A percentile compares a stretch with the other conserved stretches of the same genome.
Evolutionary conservation across 495 filamentous ascomycete genomes (phyloP).

Genomic region (Penicillium samsonianum): DNA sequence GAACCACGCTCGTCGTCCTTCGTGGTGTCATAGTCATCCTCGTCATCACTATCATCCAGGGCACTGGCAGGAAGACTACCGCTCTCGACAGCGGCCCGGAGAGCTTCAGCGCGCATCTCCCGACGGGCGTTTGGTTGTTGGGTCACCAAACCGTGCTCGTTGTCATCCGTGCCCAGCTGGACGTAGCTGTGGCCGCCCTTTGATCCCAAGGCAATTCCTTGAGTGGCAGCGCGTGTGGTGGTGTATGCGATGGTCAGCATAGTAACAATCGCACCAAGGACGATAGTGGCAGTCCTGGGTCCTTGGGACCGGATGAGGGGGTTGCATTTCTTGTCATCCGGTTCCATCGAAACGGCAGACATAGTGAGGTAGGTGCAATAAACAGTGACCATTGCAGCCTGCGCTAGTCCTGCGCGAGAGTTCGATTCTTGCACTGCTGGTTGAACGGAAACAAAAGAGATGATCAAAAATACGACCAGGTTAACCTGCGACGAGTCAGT

Average conservation of each 20-base stretch:
- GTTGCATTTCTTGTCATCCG: constrained; percentile 93
- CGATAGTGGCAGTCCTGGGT: constrained; percentile 84
- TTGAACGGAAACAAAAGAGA: constrained; percentile 85
- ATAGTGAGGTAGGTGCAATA: constrained; percentile 99
- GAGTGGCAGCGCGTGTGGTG: constrained; percentile 92
- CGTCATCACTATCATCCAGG: constrained; percentile 75
- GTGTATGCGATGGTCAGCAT: constrained; percentile 98
- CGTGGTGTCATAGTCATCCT: constrained; percentile 55
- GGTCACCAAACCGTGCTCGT: constrained; percentile 84
- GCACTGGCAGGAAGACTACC: constrained; percentile 91
- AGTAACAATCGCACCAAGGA: constrained; percentile 91
- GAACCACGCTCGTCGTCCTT: constrained; percentile 84
- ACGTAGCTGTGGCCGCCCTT: constrained; percentile 61
- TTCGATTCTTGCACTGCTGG: constrained; percentile 90
- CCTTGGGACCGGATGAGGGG: constrained; percentile 85
- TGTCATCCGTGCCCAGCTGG: constrained; percentile 65
- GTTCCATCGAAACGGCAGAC: constrained; percentile 98
- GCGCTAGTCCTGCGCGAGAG: constrained; percentile 87
- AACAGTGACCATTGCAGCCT: constrained; percentile 94
- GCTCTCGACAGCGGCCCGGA: constrained; percentile 87
- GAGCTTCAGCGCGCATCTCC: constrained; percentile 89
- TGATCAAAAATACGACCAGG: constrained; percentile 75
- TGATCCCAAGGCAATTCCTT: constrained; percentile 79
- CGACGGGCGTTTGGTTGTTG: constrained; percentile 78
- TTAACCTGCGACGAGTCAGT: constrained; percentile 61